Evolutionary conservation across 75 land plant species (phyloP).

Genomic region (Gnetum montanum): DNA sequence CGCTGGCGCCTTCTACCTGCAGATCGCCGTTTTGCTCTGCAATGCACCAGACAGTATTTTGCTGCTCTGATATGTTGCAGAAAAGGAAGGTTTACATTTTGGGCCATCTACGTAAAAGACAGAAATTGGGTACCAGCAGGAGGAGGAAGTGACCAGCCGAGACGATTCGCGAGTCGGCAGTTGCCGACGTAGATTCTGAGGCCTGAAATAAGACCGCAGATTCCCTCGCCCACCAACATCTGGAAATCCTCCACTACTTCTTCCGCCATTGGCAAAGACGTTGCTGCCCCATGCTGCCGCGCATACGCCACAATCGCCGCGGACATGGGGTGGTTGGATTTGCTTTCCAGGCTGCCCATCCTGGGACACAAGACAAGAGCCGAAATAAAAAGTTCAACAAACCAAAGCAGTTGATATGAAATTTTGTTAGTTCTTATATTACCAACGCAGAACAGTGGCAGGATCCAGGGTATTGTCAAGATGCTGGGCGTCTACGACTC

Average conservation of each 20-base stretch:
- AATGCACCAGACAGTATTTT: neutral
- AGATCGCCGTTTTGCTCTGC: conserved; percentile 10
- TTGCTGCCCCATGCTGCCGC: conserved; percentile 17
- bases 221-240: conserved; percentile 74
- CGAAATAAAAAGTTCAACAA: neutral
- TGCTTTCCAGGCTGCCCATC: conserved; percentile 81
- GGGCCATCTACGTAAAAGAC: neutral
- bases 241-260: conserved; percentile 54
- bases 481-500: conserved; percentile 38
- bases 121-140: neutral
- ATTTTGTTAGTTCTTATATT: conserved; percentile 15
- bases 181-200: conserved; percentile 66
- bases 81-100: too few relatives aligned
- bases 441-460: conserved; percentile 60
- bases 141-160: too few relatives aligned
- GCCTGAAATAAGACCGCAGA: conserved; percentile 60
- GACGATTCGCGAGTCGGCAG: conserved; percentile 48
- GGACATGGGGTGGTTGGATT: conserved; percentile 95
- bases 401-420: too few relatives aligned
- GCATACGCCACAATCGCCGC: conserved; percentile 68
- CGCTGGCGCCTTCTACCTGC: conserved; percentile 49
- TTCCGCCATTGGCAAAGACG: conserved; percentile 42
- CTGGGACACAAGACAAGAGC: conserved; percentile 14
- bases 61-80: conserved; percentile 7
- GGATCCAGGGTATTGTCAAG: conserved; percentile 1